Conservation (phyloP, 177 flowering plant genomes). For the Vitis hybrid region DNA sequence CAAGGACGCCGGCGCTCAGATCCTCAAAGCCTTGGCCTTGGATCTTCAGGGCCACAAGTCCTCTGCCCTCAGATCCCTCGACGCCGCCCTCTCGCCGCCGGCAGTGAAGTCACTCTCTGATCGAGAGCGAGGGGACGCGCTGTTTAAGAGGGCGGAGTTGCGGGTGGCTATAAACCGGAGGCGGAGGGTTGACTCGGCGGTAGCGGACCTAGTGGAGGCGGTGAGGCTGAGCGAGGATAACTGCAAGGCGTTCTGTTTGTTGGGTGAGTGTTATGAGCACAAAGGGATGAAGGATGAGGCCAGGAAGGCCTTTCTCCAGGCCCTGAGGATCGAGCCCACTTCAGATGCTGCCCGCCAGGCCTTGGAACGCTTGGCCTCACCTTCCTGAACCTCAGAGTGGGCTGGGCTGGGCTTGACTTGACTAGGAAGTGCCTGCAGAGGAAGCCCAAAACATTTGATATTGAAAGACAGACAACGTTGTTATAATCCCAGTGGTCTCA, state of each 20-base stretch:
- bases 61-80: slow-evolving; percentile 42
- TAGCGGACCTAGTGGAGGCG: slow-evolving; percentile 44
- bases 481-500: too few species aligned
- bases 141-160: slow-evolving; percentile 48
- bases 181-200: slow-evolving; percentile 39
- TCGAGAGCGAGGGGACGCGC: slow-evolving; percentile 44
- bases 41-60: slow-evolving; percentile 34
- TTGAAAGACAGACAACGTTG: too few species aligned
- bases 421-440: too few species aligned
- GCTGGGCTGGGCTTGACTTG: background rate
- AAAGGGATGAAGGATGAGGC: slow-evolving; percentile 47
- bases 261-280: slow-evolving; percentile 48
- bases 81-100: slow-evolving; percentile 39
- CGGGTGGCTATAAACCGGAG: slow-evolving; percentile 30
- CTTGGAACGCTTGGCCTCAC: slow-evolving; percentile 14
- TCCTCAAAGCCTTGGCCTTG: slow-evolving; percentile 43
- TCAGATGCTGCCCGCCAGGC: slow-evolving; percentile 18
- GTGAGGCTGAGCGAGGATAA: slow-evolving; percentile 25
- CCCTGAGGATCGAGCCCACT: slow-evolving; percentile 23
- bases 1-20: slow-evolving; percentile 41
- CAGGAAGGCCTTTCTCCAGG: slow-evolving; percentile 29
- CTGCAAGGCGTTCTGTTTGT: slow-evolving; percentile 26
- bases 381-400: background rate
- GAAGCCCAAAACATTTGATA: too few species aligned
- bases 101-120: slow-evolving; percentile 28